Evolutionary conservation across 2,329 filamentous ascomycete species (phyloP).

Genomic region (Huntiella bhutanensis): DNA sequence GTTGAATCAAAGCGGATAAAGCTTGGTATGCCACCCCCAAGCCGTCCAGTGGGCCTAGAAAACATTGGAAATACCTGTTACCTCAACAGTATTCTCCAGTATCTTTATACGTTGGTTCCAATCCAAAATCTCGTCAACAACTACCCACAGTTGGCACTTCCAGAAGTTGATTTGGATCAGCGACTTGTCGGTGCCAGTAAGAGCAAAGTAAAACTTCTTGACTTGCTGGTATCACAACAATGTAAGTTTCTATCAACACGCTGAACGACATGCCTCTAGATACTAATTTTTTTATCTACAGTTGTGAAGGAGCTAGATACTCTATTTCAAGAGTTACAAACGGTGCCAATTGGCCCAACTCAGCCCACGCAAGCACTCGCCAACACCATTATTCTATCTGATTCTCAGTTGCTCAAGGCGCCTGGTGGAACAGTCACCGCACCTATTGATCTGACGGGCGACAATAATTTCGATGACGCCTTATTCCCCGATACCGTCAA

Average conservation of each 20-base stretch:
- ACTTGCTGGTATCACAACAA: conserved; percentile 46
- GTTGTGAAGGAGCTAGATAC: conserved; percentile 55
- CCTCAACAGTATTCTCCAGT: conserved; percentile 88
- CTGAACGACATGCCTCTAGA: background rate
- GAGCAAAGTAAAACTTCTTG: conserved; percentile 31
- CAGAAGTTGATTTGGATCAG: conserved; percentile 40
- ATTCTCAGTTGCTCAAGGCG: conserved; percentile 9
- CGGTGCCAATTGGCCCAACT: conserved; percentile 40
- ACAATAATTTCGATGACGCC: background rate
- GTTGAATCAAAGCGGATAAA: conserved; percentile 10
- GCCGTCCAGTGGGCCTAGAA: conserved; percentile 46
- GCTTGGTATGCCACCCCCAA: conserved; percentile 25
- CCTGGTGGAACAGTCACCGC: background rate
- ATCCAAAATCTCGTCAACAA: conserved; percentile 64
- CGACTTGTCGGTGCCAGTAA: conserved; percentile 58
- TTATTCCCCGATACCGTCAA: background rate
- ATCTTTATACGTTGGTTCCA: conserved; percentile 74
- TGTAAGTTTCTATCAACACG: conserved; percentile 36
- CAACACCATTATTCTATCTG: conserved; percentile 52
- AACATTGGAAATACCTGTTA: conserved; percentile 99
- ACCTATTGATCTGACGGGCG: background rate
- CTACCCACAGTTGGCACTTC: conserved; percentile 52
- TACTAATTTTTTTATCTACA: conserved; percentile 18
- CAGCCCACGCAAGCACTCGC: conserved; percentile 61
- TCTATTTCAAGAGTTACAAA: conserved; percentile 54